These are phyloP conservation scores for Pseudocercospora fuligena DNA, from an alignment of 2,329 filamentous ascomycete species.

Conservation along the genomic window DNA sequence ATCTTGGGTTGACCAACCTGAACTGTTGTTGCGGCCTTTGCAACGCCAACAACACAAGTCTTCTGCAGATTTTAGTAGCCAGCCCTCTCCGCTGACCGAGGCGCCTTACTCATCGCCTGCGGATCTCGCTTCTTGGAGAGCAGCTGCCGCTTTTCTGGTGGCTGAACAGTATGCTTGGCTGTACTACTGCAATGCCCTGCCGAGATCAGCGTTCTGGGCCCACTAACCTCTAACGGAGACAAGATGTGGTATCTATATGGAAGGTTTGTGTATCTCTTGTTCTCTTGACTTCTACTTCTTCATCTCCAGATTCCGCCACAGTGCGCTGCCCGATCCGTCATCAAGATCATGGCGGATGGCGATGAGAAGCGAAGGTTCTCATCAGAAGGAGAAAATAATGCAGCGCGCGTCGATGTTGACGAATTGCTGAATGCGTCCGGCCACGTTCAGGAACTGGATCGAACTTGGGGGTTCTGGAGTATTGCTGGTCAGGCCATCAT, in stretches of 20 bases:
- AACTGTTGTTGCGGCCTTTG: too few relatives aligned
- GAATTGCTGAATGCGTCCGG: conserved; percentile 56
- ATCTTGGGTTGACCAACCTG: not conserved
- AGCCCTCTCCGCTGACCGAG: too few relatives aligned
- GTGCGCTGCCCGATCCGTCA: not conserved
- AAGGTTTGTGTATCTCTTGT: conserved; percentile 6
- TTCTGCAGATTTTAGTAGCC: too few relatives aligned
- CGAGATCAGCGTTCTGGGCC: not conserved
- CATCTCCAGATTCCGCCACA: not conserved
- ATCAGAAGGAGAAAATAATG: not conserved
- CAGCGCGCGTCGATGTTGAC: conserved; percentile 1
- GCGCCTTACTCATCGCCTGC: not conserved
- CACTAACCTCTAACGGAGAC: not conserved
- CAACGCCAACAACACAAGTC: too few relatives aligned
- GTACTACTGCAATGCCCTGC: not conserved
- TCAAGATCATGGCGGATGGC: not conserved
- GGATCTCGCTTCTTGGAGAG: not conserved
- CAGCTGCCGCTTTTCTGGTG: not conserved
- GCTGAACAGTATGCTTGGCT: not conserved
- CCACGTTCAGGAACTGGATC: conserved; percentile 57
- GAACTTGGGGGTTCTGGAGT: conserved; percentile 54
- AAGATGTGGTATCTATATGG: not conserved
- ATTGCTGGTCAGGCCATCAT: conserved; percentile 52
- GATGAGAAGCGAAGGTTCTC: not conserved
- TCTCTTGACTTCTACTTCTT: not conserved